A percentile compares a stretch with the other conserved stretches of the same genome.
Conservation (phyloP, 345 rosid genomes). For the Populus tremula region DNA sequence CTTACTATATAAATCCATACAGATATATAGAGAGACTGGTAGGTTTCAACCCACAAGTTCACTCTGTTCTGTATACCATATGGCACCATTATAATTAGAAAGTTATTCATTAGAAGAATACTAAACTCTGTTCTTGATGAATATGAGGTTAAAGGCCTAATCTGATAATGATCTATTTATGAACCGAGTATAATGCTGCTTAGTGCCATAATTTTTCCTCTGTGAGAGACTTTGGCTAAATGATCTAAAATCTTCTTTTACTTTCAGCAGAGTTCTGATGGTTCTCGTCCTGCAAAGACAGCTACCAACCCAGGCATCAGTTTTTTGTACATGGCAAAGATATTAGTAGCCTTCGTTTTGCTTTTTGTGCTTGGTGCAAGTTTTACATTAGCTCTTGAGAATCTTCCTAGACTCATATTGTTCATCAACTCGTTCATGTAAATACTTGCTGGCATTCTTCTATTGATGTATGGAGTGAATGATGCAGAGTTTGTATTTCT, state of each 20-base stretch:
- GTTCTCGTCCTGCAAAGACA: constrained; percentile 9
- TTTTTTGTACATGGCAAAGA: constrained; percentile 48
- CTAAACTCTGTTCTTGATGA: too few species aligned
- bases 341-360: constrained; percentile 56
- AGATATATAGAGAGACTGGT: too few species aligned
- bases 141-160: too few species aligned
- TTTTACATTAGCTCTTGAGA: constrained; percentile 72
- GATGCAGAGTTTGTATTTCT: background rate
- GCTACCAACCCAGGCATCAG: constrained; percentile 19
- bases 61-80: too few species aligned
- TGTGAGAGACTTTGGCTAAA: too few species aligned
- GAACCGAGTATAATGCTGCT: too few species aligned
- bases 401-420: constrained; percentile 57
- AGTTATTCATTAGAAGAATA: too few species aligned
- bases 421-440: constrained; percentile 47
- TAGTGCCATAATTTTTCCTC: too few species aligned
- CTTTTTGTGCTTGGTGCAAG: constrained; percentile 65
- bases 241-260: background rate
- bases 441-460: background rate
- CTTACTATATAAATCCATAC: too few species aligned
- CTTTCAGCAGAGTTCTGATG: constrained; percentile 36
- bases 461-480: background rate
- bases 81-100: too few species aligned
- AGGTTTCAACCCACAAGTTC: too few species aligned
- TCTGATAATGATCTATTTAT: too few species aligned